phyloP scores from a whole-genome alignment of 2,329 filamentous ascomycete species.

The Hymenotorrendiella dingleyae region DNA sequence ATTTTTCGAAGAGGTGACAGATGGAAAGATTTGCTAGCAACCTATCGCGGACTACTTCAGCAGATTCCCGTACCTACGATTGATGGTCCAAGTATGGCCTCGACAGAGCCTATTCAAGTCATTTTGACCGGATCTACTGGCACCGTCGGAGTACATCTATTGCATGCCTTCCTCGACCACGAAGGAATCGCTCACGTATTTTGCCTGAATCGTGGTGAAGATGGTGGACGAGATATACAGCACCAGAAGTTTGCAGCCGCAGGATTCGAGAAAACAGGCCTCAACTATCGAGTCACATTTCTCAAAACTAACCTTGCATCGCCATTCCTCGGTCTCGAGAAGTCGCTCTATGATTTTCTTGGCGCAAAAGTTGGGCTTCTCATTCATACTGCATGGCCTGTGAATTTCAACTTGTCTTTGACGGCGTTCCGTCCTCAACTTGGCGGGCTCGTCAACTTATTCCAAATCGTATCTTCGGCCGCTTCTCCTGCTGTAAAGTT shows the following conservation, averaged over 20 bases:
- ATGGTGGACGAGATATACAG: not conserved
- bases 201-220: conserved; percentile 36
- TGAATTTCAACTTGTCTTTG: conserved; percentile 32
- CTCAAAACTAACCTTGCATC: conserved; percentile 42
- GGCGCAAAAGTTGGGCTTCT: conserved; percentile 15
- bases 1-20: no score
- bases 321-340: conserved; percentile 41
- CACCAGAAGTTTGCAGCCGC: not conserved
- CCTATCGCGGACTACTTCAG: no score
- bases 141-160: conserved; percentile 41
- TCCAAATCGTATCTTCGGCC: conserved; percentile 18
- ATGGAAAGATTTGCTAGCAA: no score
- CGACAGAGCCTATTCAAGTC: no score
- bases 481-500: conserved; percentile 7
- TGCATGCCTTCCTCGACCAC: conserved; percentile 33
- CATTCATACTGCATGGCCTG: conserved; percentile 31
- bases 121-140: conserved; percentile 45
- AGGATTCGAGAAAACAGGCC: conserved; percentile 16
- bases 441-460: conserved; percentile 33
- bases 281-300: conserved; percentile 38
- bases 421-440: conserved; percentile 32
- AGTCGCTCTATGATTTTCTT: not conserved
- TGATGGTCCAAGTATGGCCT: no score
- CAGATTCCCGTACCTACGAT: no score
- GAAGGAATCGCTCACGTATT: conserved; percentile 35